Conservation (phyloP, 805 yeast species). For the Tetrapisispora phaffii region DNA sequence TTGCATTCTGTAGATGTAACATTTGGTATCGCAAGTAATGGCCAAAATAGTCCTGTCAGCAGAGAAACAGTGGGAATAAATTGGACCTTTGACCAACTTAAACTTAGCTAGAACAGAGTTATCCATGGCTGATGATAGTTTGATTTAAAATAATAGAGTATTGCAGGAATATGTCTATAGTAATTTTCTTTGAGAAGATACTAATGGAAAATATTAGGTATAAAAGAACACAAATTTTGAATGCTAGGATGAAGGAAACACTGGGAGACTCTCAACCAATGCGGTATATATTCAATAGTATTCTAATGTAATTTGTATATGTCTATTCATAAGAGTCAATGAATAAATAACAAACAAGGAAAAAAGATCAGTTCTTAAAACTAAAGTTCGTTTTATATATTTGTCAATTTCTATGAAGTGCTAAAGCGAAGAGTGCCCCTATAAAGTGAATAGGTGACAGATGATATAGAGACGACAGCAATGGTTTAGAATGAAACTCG, state of each 20-base stretch:
- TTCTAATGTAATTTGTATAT: neutral
- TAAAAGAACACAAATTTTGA: neutral
- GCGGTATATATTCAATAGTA: neutral
- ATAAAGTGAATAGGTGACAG: too few relatives aligned
- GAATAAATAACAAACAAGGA: neutral
- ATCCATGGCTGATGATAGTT: neutral
- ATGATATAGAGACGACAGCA: too few relatives aligned
- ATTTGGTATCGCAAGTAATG: conserved; percentile 67
- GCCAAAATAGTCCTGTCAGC: conserved; percentile 60
- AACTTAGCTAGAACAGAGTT: conserved; percentile 31
- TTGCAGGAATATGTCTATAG: neutral
- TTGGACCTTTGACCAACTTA: conserved; percentile 72
- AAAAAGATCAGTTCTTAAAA: too few relatives aligned
- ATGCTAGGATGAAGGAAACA: neutral
- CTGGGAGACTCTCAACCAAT: conserved; percentile 29
- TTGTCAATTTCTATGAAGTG: too few relatives aligned
- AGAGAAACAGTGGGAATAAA: conserved; percentile 85
- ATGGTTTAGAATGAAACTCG: too few relatives aligned
- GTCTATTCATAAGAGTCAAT: too few relatives aligned
- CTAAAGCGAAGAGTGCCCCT: too few relatives aligned
- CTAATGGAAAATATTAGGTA: neutral
- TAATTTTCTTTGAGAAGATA: neutral
- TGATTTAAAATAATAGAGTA: too few relatives aligned
- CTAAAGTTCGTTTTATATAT: too few relatives aligned
- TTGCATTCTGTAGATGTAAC: conserved; percentile 60